phyloP scores from a whole-genome alignment of 768 basidiomycete genomes.

The Termitomyces sp. region DNA sequence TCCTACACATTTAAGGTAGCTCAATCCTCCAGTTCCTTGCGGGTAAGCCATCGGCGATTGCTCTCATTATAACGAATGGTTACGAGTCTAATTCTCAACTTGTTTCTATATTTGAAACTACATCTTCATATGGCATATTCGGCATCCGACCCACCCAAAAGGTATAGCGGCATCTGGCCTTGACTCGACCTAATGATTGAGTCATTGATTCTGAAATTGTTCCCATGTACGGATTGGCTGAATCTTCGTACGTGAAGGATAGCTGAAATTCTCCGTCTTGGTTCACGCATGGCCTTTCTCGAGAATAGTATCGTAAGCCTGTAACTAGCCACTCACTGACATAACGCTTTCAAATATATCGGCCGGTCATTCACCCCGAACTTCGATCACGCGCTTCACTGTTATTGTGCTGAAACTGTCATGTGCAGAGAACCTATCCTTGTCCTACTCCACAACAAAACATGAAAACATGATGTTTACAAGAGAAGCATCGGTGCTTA shows the following conservation, averaged over 20 bases:
- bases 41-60: too few species aligned
- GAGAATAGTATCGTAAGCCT: neutral
- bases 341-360: neutral
- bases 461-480: too few species aligned
- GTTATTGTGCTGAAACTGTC: neutral
- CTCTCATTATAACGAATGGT: too few species aligned
- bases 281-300: neutral
- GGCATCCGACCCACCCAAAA: neutral
- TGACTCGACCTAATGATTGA: neutral
- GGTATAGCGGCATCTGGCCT: neutral
- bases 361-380: too few species aligned
- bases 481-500: too few species aligned
- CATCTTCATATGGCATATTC: neutral
- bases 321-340: neutral
- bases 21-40: too few species aligned
- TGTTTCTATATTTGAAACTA: neutral
- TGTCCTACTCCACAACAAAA: neutral
- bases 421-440: neutral
- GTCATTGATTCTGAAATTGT: too few species aligned
- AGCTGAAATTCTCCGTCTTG: neutral
- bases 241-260: neutral
- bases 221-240: neutral
- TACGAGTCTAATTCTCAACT: too few species aligned
- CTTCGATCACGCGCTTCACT: neutral
- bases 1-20: too few species aligned